Conservation (phyloP, 1,139 yeast species). For the Kurtzmaniella quercitrusa region DNA sequence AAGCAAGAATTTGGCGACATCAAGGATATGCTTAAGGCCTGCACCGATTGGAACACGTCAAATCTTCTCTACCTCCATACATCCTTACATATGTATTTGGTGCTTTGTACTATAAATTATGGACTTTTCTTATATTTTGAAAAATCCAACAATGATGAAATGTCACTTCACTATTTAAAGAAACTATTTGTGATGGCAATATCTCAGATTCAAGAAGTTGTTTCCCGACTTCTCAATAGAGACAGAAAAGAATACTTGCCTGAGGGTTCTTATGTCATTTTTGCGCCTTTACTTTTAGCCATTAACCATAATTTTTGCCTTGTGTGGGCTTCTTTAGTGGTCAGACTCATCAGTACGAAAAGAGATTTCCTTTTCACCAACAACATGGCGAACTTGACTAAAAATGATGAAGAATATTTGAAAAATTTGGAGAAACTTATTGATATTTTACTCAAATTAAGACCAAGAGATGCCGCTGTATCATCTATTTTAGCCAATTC, state of each 20-base stretch:
- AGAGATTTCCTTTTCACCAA: not conserved
- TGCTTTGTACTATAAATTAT: conserved; percentile 5
- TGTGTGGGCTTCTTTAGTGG: not conserved
- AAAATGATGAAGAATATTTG: not conserved
- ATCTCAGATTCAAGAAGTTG: not conserved
- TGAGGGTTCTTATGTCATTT: conserved; percentile 1
- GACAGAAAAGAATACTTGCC: not conserved
- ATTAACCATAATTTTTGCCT: conserved; percentile 5
- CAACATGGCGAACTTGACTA: not conserved
- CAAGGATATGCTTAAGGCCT: conserved; percentile 2
- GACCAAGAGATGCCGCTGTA: not conserved
- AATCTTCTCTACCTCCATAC: conserved; percentile 2
- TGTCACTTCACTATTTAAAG: conserved; percentile 2
- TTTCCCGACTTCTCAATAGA: conserved; percentile 5
- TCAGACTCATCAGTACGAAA: conserved; percentile 3
- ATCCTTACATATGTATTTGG: conserved; percentile 1
- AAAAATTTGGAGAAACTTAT: not conserved
- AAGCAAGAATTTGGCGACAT: conserved; percentile 4
- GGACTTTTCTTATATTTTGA: conserved; percentile 4
- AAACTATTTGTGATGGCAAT: conserved; percentile 2
- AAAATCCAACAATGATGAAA: not conserved
- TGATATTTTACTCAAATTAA: not conserved
- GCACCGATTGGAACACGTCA: not conserved
- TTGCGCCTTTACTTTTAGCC: conserved; percentile 3
- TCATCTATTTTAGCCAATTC: conserved; percentile 2